Base-by-base conservation (phyloP, 805 yeast genomes). In the Saccharomycopsis selenospora region DNA sequence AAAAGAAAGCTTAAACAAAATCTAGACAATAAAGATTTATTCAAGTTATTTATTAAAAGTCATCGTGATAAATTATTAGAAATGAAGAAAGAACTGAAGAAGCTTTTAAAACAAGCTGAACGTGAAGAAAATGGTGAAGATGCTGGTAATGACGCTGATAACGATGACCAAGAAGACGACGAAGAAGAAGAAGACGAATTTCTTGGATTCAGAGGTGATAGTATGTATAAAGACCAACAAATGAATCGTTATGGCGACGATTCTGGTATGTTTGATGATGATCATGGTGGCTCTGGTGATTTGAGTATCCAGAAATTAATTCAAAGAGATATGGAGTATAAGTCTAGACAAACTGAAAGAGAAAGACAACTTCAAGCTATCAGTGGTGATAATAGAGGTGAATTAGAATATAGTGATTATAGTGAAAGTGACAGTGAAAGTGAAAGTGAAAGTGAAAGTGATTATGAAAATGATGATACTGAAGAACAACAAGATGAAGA, bases 271-370 rank as follows among this genome's bases (percentile, higher is more conserved):
- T 24, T 36, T n/a, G 41, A 18, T 17, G 41, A 40, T 17, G 28
- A 11, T 13, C 20, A 42, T 11, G 45, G 24, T 5, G 49, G 26
- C n/a, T 17, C 25, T 11, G 43, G 38, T 8, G 53, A 46, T 10
- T 18, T 47, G 5, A 40, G 47, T 24, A 45, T 48, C 18, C 38
- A 46, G 17, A 48, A 27, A 25, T 49, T 52, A 25, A 24, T 49
- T 29, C 46, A 49, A 14, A 46, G 45, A 22, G 48, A 41, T n/a
- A 30, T 51, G 55, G 43, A 33, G 2, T 51, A 48, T 36, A 40
- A 48, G 13, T 14, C 46, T 27, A 33, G 40, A 17, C 48, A 46
- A 24, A 43, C 30, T 24, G 50, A 52, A 22, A 47, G 45, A 38
- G 8, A 27, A 13, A 45, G 41, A 40, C 13, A 14, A 10, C n/a